Percentiles rank a stretch among this genome's conserved stretches.
These are phyloP conservation scores for Vanrija pseudolonga DNA, from an alignment of 1,284 basidiomycete species.

Conservation along the genomic window DNA sequence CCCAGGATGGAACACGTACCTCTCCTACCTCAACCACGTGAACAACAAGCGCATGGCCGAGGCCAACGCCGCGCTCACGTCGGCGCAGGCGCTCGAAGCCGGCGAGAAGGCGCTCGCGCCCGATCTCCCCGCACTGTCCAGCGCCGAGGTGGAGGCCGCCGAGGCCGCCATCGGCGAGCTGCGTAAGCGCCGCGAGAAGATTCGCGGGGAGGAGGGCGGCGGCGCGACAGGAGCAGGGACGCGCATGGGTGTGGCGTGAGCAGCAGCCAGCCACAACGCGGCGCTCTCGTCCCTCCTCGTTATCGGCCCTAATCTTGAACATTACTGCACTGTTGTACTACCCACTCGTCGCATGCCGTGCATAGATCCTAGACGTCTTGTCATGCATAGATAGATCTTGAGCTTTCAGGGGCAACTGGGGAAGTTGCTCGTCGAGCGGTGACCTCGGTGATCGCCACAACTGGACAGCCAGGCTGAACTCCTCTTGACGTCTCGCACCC, in stretches of 20 bases:
- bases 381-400: too few species aligned
- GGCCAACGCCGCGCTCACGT: conserved; percentile 16
- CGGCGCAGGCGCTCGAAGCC: conserved; percentile 22
- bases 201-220: conserved; percentile 27
- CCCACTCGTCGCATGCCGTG: too few species aligned
- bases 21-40: conserved; percentile 39
- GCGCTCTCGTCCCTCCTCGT: too few species aligned
- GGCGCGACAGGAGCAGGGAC: conserved; percentile 33
- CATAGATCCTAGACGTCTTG: too few species aligned
- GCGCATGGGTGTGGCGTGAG: conserved; percentile 22
- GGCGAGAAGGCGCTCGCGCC: conserved; percentile 7
- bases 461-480: too few species aligned
- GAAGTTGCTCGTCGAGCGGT: too few species aligned
- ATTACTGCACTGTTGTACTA: too few species aligned
- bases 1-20: conserved; percentile 58
- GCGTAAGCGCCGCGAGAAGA: conserved; percentile 19
- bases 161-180: conserved; percentile 19
- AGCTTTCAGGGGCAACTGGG: too few species aligned
- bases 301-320: too few species aligned
- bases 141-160: conserved; percentile 18
- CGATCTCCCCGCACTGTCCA: conserved; percentile 2
- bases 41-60: conserved; percentile 31
- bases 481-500: too few species aligned
- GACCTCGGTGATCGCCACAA: too few species aligned
- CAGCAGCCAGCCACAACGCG: too few species aligned